Base-by-base conservation (phyloP, 495 filamentous ascomycete genomes). In the Lophiostoma macrostomum region DNA sequence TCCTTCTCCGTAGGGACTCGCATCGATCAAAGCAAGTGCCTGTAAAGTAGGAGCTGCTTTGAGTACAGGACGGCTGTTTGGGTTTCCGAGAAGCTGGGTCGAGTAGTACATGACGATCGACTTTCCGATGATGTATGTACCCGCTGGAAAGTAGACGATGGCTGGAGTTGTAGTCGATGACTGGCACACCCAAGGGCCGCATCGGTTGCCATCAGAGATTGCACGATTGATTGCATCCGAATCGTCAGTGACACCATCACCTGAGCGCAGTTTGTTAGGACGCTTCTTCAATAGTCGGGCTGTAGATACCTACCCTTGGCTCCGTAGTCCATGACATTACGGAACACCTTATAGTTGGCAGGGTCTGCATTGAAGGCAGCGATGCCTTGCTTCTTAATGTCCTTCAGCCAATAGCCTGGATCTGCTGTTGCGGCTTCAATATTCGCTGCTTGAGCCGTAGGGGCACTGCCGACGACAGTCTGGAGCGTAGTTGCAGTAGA, bases 191-290 rank as follows among this genome's bases (percentile, higher is more conserved):
- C 64, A 34, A 82, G 60, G 60, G 14, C 38, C 87, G 63, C 91
- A 96, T 16, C 91, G 88, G 48, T 77, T 75, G 20, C 88, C 88
- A 37, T 82, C 80, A 8, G 80, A 73, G 54, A 95, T 88, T 25
- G 91, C 91, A 51, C 75, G 69, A 71, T 95, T 95, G 76, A 96
- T 93, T n/a, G 90, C 89, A 14, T 67, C 83, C 1, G 88, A 91
- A 64, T 95, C 90, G 67, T 96, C 90, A 4, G 85, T 88, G 0
- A 74, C 68, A 22, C 90, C 90, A 50, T 93, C 86, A 66, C 84
- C 84, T 76, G 54, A 47, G 29, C 50, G 42, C 50, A 57, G 51
- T 27, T 62, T 45, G 58, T 16, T 23, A 4, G 40, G 11, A n/a
- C 14, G n/a, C 20, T 11, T 11, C n/a, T 40, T 11, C 3, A 27